phyloP scores from a whole-genome alignment of 163 green algal genomes.

The Scenedesmus sp. region DNA sequence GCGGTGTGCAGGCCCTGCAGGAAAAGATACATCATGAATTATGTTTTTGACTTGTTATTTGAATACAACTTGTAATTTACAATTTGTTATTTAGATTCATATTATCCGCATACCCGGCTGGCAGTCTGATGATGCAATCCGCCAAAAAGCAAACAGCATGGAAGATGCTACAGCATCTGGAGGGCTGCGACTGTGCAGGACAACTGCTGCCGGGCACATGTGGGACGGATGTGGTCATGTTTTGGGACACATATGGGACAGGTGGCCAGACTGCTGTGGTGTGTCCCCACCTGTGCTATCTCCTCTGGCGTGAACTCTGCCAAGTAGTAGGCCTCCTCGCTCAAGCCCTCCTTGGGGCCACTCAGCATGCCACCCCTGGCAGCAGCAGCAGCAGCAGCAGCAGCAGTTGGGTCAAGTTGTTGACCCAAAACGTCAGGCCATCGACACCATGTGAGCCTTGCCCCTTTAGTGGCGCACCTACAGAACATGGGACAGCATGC shows the following conservation, averaged over 20 bases:
- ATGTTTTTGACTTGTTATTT: too few species aligned
- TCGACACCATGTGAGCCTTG: too few species aligned
- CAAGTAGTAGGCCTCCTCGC: constrained; percentile 88
- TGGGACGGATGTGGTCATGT: background rate
- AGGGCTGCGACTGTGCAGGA: background rate
- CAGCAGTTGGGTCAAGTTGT: constrained; percentile 78
- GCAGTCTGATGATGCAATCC: too few species aligned
- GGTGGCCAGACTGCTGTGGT: background rate
- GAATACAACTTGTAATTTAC: too few species aligned
- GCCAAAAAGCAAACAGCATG: background rate
- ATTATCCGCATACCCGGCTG: too few species aligned
- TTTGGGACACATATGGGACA: background rate
- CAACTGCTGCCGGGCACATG: too few species aligned
- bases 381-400: constrained; percentile 69
- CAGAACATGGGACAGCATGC: too few species aligned
- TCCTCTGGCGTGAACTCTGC: constrained; percentile 61
- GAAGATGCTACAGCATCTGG: background rate
- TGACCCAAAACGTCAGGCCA: background rate
- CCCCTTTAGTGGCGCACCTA: too few species aligned
- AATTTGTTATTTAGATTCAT: too few species aligned
- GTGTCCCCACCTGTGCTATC: constrained; percentile 27
- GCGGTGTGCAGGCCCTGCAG: constrained; percentile 45
- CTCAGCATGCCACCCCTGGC: constrained; percentile 73
- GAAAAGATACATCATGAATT: background rate
- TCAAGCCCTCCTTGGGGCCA: constrained; percentile 64